These are phyloP conservation scores for Farysia itapuensis DNA, from an alignment of 1,284 basidiomycete genomes.

Conservation along the genomic window DNA sequence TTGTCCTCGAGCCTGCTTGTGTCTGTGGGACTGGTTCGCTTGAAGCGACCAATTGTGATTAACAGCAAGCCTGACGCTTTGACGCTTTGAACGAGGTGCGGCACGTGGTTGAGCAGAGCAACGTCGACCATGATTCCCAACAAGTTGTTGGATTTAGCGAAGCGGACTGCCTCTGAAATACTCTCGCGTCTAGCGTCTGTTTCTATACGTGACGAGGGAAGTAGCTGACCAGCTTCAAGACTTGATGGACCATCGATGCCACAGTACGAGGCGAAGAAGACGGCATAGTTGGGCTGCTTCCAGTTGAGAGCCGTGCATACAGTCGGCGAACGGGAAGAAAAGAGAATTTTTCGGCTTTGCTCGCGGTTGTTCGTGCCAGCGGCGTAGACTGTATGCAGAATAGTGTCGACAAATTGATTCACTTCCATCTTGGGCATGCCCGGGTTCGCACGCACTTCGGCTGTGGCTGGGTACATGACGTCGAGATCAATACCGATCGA, in stretches of 20 bases:
- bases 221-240: slow-evolving; percentile 17
- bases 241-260: slow-evolving; percentile 65
- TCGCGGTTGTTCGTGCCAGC: slow-evolving; percentile 44
- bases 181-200: slow-evolving; percentile 68
- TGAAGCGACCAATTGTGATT: slow-evolving; percentile 50
- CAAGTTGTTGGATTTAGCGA: slow-evolving; percentile 89
- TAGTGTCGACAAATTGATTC: slow-evolving; percentile 56
- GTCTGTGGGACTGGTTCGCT: background rate
- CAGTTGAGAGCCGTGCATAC: slow-evolving; percentile 78
- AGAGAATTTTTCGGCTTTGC: slow-evolving; percentile 54
- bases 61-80: slow-evolving; percentile 53
- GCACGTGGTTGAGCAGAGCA: slow-evolving; percentile 61
- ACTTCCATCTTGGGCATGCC: slow-evolving; percentile 50
- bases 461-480: slow-evolving; percentile 50
- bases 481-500: slow-evolving; percentile 52
- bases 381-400: slow-evolving; percentile 56
- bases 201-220: slow-evolving; percentile 62
- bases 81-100: slow-evolving; percentile 50
- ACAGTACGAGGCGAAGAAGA: slow-evolving; percentile 88
- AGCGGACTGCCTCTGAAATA: slow-evolving; percentile 87
- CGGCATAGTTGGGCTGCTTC: slow-evolving; percentile 99
- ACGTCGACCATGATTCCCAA: slow-evolving; percentile 89
- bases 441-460: slow-evolving; percentile 46
- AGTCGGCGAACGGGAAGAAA: slow-evolving; percentile 51
- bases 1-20: background rate